phyloP scores from a whole-genome alignment of 495 filamentous ascomycete species.

The Aspergillus sparsus region DNA sequence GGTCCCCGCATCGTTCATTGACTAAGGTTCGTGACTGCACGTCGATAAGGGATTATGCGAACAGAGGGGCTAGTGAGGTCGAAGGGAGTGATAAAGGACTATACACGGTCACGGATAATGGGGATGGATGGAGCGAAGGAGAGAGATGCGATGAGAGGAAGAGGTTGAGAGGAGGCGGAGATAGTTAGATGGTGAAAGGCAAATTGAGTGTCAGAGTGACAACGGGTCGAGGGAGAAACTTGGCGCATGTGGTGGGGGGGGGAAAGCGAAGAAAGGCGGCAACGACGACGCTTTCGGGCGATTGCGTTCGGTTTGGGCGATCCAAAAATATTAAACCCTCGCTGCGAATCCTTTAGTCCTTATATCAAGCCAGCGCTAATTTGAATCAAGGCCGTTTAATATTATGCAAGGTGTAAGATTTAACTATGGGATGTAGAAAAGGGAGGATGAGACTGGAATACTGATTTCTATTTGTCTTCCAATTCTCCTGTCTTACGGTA shows the following conservation, averaged over 20 bases:
- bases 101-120: too few relatives aligned
- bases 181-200: slow-evolving; percentile 4
- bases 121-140: slow-evolving; percentile 1
- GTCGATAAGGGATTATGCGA: slow-evolving; percentile 15
- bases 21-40: slow-evolving; percentile 21
- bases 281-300: slow-evolving; percentile 36
- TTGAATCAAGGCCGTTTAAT: neutral
- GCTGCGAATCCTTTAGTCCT: too few relatives aligned
- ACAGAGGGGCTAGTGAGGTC: neutral
- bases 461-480: neutral
- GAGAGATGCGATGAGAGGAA: slow-evolving; percentile 6
- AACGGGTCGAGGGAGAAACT: slow-evolving; percentile 11
- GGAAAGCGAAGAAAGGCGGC: neutral
- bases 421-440: neutral
- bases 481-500: slow-evolving; percentile 8
- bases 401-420: slow-evolving; percentile 1
- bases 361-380: too few relatives aligned
- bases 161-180: slow-evolving; percentile 6
- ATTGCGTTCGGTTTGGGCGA: slow-evolving; percentile 12
- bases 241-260: slow-evolving; percentile 15
- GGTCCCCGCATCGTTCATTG: slow-evolving; percentile 50
- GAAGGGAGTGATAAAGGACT: neutral
- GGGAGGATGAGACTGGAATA: neutral
- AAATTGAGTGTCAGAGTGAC: slow-evolving; percentile 7
- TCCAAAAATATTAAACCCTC: too few relatives aligned